These are phyloP conservation scores for Anethum foeniculum DNA, from an alignment of 140 eudicot species.

Conservation along the genomic window DNA sequence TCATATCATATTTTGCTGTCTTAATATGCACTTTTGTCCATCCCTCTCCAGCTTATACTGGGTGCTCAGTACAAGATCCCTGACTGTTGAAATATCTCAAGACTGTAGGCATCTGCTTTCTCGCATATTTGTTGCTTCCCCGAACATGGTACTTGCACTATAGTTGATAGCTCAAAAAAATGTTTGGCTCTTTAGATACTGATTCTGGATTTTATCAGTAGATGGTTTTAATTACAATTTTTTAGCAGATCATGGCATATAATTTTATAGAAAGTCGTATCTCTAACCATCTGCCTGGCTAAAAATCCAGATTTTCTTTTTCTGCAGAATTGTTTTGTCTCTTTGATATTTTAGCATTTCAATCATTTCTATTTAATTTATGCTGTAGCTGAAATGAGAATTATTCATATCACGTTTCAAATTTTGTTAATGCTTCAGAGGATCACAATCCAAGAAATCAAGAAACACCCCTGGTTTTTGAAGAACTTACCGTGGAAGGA, in stretches of 20 bases:
- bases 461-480: constrained; percentile 1
- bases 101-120: constrained; percentile 87
- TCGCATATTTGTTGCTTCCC: constrained; percentile 66
- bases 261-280: not conserved
- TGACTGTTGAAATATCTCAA: constrained; percentile 82
- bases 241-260: not conserved
- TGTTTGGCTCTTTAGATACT: no score
- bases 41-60: constrained; percentile 56
- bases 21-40: constrained; percentile 1
- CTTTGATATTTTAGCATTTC: not conserved
- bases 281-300: no score
- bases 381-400: not conserved
- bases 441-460: not conserved
- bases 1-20: not conserved
- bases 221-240: not conserved
- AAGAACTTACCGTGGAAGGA: constrained; percentile 44
- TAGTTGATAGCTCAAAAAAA: not conserved
- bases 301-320: not conserved
- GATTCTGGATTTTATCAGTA: no score
- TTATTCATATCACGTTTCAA: not conserved
- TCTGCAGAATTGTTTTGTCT: not conserved
- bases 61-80: constrained; percentile 75
- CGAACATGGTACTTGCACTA: constrained; percentile 41
- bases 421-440: not conserved
- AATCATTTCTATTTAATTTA: not conserved